phyloP scores from a whole-genome alignment of 1,284 basidiomycete species.

The Trametes versicolor region DNA sequence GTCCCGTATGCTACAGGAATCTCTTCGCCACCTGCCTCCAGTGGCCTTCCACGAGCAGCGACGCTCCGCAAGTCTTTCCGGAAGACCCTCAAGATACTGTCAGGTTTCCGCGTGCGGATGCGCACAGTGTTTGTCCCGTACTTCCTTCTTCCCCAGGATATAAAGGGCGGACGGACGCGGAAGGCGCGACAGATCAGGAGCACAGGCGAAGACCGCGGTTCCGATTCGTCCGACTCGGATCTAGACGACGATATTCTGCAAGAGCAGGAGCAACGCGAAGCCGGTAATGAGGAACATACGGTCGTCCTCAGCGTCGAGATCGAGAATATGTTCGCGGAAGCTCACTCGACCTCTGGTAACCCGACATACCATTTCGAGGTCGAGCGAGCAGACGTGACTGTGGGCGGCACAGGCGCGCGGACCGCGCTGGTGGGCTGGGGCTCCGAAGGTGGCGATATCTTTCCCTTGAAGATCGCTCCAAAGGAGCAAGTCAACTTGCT shows the following conservation, averaged over 20 bases:
- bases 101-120: constrained; percentile 89
- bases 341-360: constrained; percentile 48
- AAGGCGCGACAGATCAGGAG: constrained; percentile 18
- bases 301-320: constrained; percentile 89
- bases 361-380: constrained; percentile 75
- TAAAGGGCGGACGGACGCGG: constrained; percentile 23
- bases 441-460: constrained; percentile 55
- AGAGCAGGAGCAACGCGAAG: constrained; percentile 65
- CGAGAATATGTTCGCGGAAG: constrained; percentile 63
- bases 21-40: constrained; percentile 28
- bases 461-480: constrained; percentile 75
- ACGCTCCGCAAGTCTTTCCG: constrained; percentile 87
- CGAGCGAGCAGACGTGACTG: constrained; percentile 74
- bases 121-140: constrained; percentile 88
- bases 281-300: constrained; percentile 82
- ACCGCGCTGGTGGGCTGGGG: constrained; percentile 77
- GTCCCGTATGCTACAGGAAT: constrained; percentile 53
- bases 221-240: constrained; percentile 42
- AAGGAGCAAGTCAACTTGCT: constrained; percentile 88
- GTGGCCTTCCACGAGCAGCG: constrained; percentile 44
- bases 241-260: constrained; percentile 58
- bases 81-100: constrained; percentile 79
- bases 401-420: constrained; percentile 80
- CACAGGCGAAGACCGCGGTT: constrained; percentile 9
- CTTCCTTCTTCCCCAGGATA: constrained; percentile 60